These are phyloP conservation scores for Pleodorina starrii DNA, from an alignment of 139 green algal species.

Conservation along the genomic window DNA sequence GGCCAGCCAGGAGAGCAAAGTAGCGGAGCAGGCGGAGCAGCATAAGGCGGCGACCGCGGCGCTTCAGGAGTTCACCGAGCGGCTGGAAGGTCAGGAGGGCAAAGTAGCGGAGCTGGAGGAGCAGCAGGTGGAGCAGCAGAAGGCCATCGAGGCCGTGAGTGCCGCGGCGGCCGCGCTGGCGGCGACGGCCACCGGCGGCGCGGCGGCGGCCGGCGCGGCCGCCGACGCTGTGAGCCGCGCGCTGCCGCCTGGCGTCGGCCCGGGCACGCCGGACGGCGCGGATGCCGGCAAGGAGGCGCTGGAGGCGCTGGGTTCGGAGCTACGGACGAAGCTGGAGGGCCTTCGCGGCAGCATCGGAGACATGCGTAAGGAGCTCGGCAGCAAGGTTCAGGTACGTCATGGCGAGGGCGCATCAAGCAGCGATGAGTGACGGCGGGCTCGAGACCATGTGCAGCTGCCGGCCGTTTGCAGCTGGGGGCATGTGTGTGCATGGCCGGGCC, in stretches of 20 bases:
- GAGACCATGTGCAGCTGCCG: too few species aligned
- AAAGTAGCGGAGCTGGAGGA: not conserved
- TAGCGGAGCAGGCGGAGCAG: not conserved
- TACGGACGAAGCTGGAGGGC: slow-evolving; percentile 26
- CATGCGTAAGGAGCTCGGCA: slow-evolving; percentile 35
- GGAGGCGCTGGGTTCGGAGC: not conserved
- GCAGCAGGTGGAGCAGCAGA: slow-evolving; percentile 18
- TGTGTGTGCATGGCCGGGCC: too few species aligned
- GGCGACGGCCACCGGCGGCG: not conserved
- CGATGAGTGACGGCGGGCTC: too few species aligned
- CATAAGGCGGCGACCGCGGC: not conserved
- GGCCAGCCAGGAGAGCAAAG: not conserved
- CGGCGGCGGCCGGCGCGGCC: not conserved
- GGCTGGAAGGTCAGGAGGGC: not conserved
- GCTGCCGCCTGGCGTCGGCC: not conserved
- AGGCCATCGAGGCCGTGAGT: not conserved
- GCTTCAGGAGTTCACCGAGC: not conserved
- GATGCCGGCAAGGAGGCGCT: not conserved
- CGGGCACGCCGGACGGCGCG: not conserved
- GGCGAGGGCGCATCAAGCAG: too few species aligned
- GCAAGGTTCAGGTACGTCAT: slow-evolving; percentile 34
- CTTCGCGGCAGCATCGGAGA: slow-evolving; percentile 15
- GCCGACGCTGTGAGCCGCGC: slow-evolving; percentile 7
- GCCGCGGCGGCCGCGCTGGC: not conserved
- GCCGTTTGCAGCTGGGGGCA: too few species aligned